Evolutionary conservation across 768 basidiomycete genomes (phyloP).

Genomic region (Kwoniella dendrophila): DNA sequence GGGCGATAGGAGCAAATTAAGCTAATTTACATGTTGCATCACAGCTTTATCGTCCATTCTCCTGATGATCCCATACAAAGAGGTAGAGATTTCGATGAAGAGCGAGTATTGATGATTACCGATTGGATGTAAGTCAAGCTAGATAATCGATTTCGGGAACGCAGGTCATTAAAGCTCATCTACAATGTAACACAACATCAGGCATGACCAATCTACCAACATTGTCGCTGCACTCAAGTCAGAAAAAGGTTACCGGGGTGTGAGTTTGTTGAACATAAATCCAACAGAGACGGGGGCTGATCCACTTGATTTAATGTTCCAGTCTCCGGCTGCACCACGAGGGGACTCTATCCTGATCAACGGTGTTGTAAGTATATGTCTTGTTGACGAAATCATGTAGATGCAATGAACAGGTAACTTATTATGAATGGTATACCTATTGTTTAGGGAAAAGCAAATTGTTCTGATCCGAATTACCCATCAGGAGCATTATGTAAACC

Average conservation of each 20-base stretch:
- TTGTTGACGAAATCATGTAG: neutral
- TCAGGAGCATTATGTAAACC: slow-evolving; percentile 9
- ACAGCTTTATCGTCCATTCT: slow-evolving; percentile 35
- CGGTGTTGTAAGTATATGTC: slow-evolving; percentile 28
- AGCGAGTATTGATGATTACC: slow-evolving; percentile 25
- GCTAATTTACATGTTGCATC: neutral
- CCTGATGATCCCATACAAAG: slow-evolving; percentile 35
- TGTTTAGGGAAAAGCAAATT: slow-evolving; percentile 15
- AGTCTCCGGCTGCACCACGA: slow-evolving; percentile 26
- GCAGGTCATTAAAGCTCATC: neutral
- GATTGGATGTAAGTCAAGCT: slow-evolving; percentile 28
- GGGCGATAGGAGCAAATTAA: neutral
- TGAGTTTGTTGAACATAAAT: slow-evolving; percentile 1
- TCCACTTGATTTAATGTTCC: neutral
- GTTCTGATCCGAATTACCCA: slow-evolving; percentile 10
- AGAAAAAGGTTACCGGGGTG: slow-evolving; percentile 30
- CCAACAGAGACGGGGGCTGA: neutral
- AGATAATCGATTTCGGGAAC: neutral
- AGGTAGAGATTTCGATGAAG: slow-evolving; percentile 45
- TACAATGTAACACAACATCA: neutral
- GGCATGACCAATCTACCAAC: slow-evolving; percentile 21
- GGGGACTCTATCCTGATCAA: slow-evolving; percentile 38
- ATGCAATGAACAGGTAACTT: neutral
- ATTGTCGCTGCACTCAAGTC: slow-evolving; percentile 27
- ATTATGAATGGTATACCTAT: too few relatives aligned